These are phyloP conservation scores for Apiospora hydei DNA, from an alignment of 2,329 filamentous ascomycete genomes.

Conservation along the genomic window DNA sequence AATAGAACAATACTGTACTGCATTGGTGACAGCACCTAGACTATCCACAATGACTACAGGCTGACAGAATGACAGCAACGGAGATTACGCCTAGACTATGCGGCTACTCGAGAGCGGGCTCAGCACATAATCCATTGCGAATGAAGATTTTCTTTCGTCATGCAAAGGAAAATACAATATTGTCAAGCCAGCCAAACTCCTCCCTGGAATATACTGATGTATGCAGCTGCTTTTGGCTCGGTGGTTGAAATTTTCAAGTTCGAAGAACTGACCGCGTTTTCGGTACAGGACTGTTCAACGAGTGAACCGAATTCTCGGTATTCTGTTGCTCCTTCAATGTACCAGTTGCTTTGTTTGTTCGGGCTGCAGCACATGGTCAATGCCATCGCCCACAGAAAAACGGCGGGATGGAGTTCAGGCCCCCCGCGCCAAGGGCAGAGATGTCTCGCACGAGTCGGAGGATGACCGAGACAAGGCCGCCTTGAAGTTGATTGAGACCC, in stretches of 20 bases:
- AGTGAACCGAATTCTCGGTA: background rate
- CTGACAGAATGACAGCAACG: background rate
- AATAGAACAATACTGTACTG: background rate
- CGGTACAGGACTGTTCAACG: too few species aligned
- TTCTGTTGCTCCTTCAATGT: background rate
- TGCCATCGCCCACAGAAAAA: background rate
- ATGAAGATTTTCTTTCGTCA: background rate
- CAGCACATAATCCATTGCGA: rapidly evolving
- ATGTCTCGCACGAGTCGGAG: background rate
- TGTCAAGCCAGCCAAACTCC: too few species aligned
- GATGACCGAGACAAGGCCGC: background rate
- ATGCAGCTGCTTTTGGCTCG: too few species aligned
- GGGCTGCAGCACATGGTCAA: background rate
- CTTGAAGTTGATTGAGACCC: background rate
- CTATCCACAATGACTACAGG: background rate
- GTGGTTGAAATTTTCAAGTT: too few species aligned
- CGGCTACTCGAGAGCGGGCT: background rate
- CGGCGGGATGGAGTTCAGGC: background rate
- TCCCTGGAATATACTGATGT: too few species aligned
- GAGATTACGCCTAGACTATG: background rate
- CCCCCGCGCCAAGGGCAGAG: background rate
- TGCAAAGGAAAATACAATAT: too few species aligned
- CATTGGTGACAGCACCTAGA: background rate
- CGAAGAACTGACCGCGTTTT: too few species aligned
- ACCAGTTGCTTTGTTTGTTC: background rate